Percentiles rank a stretch among this genome's conserved stretches.
Conservation (phyloP, 2,329 filamentous ascomycete species). For the Thelonectria rubi region DNA sequence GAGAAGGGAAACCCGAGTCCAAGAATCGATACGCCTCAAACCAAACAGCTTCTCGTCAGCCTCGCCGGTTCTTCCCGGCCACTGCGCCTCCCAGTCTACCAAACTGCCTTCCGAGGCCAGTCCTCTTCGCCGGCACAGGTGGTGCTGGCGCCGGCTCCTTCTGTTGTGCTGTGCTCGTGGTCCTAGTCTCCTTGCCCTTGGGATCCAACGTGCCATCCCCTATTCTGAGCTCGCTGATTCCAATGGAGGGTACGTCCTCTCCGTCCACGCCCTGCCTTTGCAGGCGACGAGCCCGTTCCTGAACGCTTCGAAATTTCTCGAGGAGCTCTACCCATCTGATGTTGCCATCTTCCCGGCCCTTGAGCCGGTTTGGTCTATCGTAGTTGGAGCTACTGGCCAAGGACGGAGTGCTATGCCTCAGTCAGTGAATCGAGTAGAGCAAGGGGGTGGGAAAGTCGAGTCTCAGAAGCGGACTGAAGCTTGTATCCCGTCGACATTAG, state of each 20-base stretch:
- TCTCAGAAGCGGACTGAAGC: not conserved
- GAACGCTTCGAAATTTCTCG: conserved; percentile 92
- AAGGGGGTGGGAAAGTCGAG: not conserved
- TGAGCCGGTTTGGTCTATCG: conserved; percentile 81
- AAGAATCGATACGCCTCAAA: conserved; percentile 23
- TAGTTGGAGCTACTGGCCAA: conserved; percentile 65
- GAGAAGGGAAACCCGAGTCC: conserved; percentile 12
- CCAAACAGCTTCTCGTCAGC: conserved; percentile 33
- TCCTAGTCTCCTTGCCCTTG: conserved; percentile 54
- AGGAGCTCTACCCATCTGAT: conserved; percentile 94
- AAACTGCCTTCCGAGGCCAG: conserved; percentile 73
- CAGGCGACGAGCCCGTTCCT: conserved; percentile 81
- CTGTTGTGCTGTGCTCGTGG: conserved; percentile 47
- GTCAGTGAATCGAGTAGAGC: conserved; percentile 22
- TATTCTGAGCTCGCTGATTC: conserved; percentile 53
- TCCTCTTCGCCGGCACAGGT: conserved; percentile 64
- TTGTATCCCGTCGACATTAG: not conserved
- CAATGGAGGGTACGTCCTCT: conserved; percentile 57
- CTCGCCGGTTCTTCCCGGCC: conserved; percentile 68
- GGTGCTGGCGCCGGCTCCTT: conserved; percentile 59
- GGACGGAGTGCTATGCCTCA: conserved; percentile 52
- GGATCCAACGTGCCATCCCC: conserved; percentile 53
- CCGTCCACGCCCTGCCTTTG: conserved; percentile 67
- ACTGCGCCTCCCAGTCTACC: conserved; percentile 77
- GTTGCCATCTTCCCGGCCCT: conserved; percentile 79